Evolutionary conservation across 1,139 yeast genomes (phyloP).

Genomic region (Sugiyamaella sp.): DNA sequence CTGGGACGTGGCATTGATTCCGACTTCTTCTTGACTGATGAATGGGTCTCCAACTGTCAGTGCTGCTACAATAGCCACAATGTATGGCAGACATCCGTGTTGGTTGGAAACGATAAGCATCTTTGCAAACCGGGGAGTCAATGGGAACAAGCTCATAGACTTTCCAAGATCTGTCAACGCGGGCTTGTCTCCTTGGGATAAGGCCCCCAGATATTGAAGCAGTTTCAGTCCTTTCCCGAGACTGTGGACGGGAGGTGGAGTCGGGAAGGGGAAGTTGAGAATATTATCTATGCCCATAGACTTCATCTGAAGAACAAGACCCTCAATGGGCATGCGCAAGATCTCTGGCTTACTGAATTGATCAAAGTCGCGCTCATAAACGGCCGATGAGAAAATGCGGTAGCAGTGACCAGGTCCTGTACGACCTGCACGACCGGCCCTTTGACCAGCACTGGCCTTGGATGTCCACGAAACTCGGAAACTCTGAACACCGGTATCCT

Average conservation of each 20-base stretch:
- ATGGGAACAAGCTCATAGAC: constrained; percentile 87
- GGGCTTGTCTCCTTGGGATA: constrained; percentile 52
- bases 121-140: constrained; percentile 91
- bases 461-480: constrained; percentile 92
- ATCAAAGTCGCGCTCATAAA: constrained; percentile 80
- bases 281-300: constrained; percentile 95
- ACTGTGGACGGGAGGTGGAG: constrained; percentile 75
- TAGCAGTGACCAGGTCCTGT: constrained; percentile 99
- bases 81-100: constrained; percentile 78
- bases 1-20: constrained; percentile 44
- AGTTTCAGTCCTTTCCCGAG: constrained; percentile 68
- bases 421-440: constrained; percentile 99
- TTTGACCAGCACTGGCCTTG: constrained; percentile 93
- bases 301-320: constrained; percentile 92
- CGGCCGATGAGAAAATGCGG: constrained; percentile 91
- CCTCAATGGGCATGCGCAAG: constrained; percentile 92
- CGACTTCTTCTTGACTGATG: constrained; percentile 70
- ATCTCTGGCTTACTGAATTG: constrained; percentile 90
- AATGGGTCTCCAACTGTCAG: constrained; percentile 95
- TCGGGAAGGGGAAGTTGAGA: constrained; percentile 93
- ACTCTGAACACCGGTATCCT: constrained; percentile 88
- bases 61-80: constrained; percentile 89
- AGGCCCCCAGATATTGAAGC: constrained; percentile 76
- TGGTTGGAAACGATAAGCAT: constrained; percentile 89
- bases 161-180: constrained; percentile 75